Evolutionary conservation across 2,329 filamentous ascomycete species (phyloP), one percentile per base, ranked within the genome.

Genomic region (Diaporthe aspalathi): DNA sequence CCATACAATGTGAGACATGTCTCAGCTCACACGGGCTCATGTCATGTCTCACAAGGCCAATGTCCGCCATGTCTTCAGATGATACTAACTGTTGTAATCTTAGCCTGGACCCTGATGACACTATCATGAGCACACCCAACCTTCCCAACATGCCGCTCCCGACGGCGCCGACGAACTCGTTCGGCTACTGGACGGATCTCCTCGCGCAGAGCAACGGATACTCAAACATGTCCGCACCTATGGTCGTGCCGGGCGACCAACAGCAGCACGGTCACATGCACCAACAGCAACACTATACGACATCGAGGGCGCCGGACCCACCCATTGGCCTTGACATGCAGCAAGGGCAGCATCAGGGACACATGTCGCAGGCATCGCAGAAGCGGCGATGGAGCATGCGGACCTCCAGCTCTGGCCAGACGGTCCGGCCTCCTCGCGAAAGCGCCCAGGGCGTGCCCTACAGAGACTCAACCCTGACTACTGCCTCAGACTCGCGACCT

Each of bases 311-410:
- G 22, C 71, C 71, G 2, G 71, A 73, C 45, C 71, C 71, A 22
- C 71, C 71, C 22, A 73, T 73, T 24, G 69, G 71, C 9, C 56
- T 70, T 9, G 56, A 73, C 45, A 73, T 71, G 71, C 71, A 72
- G 32, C 53, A 60, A 60, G 52, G 52, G 20, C 40, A 47, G 53
- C 66, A 68, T 9, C 71, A 70, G 53, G 35, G 40, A 9, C 43
- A 40, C 3, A 68, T 67, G 47, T 68, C 70, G 24, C 57, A 68
- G 57, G 71, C 71, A 7, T 70, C 71, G 27, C 65, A 68, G 43
- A 73, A 73, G 66, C 45, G 71, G 32, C 69, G 71, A 50, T 73
- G 71, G 71, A 73, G 71, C 50, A 73, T 73, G 71, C 71, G 71
- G 35, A 73, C 71, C 32, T 71, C 71, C 11, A 73, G 71, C 45